Evolutionary conservation across 129 eudicot genomes (phyloP), one percentile per base, ranked within the genome.

Genomic region (Calendula officinalis): DNA sequence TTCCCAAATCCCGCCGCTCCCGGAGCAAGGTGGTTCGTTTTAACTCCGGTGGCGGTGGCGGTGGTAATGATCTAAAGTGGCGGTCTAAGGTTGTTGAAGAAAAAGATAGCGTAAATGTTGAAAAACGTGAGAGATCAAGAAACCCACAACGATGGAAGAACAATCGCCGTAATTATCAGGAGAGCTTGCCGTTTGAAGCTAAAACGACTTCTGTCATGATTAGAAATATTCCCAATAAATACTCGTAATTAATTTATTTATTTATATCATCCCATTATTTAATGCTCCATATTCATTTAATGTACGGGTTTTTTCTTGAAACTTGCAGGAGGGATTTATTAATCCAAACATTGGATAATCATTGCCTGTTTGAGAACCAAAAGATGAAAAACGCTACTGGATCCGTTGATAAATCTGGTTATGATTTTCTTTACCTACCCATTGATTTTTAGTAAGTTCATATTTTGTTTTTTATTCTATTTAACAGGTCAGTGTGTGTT

Each of bases 391-490:
- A 37, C 2, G 74, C 13, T 43, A 0, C 1, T 49, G 58, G 3
- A 10, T 60, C 16, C 35, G 30, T 34, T 22, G 2, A 22, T 0
- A 22, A 32, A 9, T 50, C 83, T 8, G 83, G 83, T 11, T 90
- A 69, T 60, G 97, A 86, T 70, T 90, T 86, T 53, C 15, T 90
- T 0, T 90, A 90, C 49, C 71, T 86, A 5, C 97, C 97, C 0
- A 81, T 90, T 3, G 97, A 90, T 80, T 90, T 90, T 70, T 45
- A 47, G 97, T 86, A 67, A 45, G 49, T 51, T 59, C 11, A 1
- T 2, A 0, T 52, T 38, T 7, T 3, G 6, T 50, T 1, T 4
- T 17, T 36, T 43, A n/a, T 7, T 0, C 1, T 27, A 13, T 16
- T 2, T 3, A 4, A 7, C 4, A 3, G 22, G 3, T 5, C 5